Evolutionary conservation across 1,284 basidiomycete genomes (phyloP).

Genomic region (Papiliotrema nemorosa): DNA sequence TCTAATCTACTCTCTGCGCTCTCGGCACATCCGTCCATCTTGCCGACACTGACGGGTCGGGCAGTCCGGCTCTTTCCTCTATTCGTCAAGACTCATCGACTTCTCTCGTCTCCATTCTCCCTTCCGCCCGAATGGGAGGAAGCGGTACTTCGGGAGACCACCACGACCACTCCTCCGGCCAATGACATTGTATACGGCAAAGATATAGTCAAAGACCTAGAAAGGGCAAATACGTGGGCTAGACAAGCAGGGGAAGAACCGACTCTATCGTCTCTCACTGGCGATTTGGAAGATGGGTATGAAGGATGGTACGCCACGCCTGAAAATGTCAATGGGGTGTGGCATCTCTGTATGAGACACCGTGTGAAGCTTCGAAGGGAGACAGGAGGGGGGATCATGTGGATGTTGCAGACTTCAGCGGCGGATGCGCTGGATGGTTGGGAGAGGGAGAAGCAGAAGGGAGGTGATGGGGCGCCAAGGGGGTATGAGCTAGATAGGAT

Average conservation of each 20-base stretch:
- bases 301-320: slow-evolving; percentile 31
- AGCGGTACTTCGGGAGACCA: slow-evolving; percentile 3
- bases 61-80: slow-evolving; percentile 17
- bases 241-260: slow-evolving; percentile 38
- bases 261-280: neutral
- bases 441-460: neutral
- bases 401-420: slow-evolving; percentile 26
- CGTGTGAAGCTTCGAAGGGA: slow-evolving; percentile 24
- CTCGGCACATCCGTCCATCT: slow-evolving; percentile 30
- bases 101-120: slow-evolving; percentile 25
- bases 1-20: slow-evolving; percentile 40
- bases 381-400: slow-evolving; percentile 33
- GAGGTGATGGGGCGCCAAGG: too few relatives aligned
- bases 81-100: slow-evolving; percentile 32
- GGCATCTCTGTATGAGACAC: slow-evolving; percentile 29
- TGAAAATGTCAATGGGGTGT: slow-evolving; percentile 32
- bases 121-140: slow-evolving; percentile 25
- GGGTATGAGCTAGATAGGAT: slow-evolving; percentile 20
- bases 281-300: slow-evolving; percentile 6
- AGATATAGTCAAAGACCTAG: slow-evolving; percentile 33
- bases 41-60: slow-evolving; percentile 27
- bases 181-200: slow-evolving; percentile 23
- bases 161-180: neutral
- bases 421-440: slow-evolving; percentile 9
- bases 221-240: slow-evolving; percentile 34